These are phyloP conservation scores for Xylariaceae sp. DNA, from an alignment of 2,329 filamentous ascomycete genomes.

Conservation along the genomic window DNA sequence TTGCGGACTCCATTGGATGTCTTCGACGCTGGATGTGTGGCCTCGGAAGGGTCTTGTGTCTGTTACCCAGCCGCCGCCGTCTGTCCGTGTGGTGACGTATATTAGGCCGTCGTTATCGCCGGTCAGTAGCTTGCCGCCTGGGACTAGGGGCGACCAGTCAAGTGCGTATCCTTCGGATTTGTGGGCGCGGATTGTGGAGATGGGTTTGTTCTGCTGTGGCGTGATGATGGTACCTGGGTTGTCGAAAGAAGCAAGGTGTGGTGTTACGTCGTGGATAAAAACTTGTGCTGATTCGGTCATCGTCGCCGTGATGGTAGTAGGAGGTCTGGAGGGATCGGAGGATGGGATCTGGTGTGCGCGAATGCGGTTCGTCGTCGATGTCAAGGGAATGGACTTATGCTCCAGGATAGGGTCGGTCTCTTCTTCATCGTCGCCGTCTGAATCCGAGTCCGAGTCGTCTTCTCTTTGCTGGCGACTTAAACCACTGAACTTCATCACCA, in stretches of 20 bases:
- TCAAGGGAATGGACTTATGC: constrained; percentile 81
- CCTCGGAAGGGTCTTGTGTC: constrained; percentile 80
- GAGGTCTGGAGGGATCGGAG: constrained; percentile 64
- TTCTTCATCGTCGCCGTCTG: constrained; percentile 72
- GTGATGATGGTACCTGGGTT: constrained; percentile 77
- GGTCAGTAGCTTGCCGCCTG: constrained; percentile 80
- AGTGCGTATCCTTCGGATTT: constrained; percentile 91
- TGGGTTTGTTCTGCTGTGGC: constrained; percentile 79
- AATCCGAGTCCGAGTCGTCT: constrained; percentile 62
- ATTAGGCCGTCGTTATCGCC: constrained; percentile 90
- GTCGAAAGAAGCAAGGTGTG: constrained; percentile 85
- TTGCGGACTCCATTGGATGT: constrained; percentile 93
- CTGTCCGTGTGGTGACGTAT: constrained; percentile 79
- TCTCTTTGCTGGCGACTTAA: constrained; percentile 80
- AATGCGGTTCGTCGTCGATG: constrained; percentile 89
- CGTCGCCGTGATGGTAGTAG: constrained; percentile 79
- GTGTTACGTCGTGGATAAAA: constrained; percentile 90
- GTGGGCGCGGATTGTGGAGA: constrained; percentile 85
- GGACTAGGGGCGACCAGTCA: constrained; percentile 87
- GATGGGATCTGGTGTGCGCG: constrained; percentile 77
- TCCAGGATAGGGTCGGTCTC: constrained; percentile 86
- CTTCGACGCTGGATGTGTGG: constrained; percentile 83
- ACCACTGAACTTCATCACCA: constrained; percentile 95
- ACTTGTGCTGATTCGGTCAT: constrained; percentile 90
- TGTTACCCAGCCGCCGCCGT: constrained; percentile 85